Evolutionary conservation across 2,329 filamentous ascomycete species (phyloP).

Genomic region (Graphiopsis chlorocephala): DNA sequence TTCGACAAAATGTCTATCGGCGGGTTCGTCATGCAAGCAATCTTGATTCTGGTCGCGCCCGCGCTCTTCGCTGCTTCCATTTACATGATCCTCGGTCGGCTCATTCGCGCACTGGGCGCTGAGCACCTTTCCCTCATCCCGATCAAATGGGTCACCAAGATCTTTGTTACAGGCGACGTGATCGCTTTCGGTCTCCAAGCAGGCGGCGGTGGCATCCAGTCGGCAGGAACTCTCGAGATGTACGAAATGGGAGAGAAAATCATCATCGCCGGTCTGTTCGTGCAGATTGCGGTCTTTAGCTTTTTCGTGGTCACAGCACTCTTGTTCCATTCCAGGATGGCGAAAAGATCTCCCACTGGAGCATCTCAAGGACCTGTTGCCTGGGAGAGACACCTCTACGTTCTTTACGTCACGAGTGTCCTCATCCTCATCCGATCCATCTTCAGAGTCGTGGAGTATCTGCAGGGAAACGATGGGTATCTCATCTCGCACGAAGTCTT

Average conservation of each 20-base stretch:
- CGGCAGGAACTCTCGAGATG: slow-evolving; percentile 27
- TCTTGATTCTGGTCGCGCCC: slow-evolving; percentile 49
- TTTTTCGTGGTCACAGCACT: slow-evolving; percentile 52
- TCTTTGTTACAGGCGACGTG: slow-evolving; percentile 56
- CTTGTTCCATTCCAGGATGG: slow-evolving; percentile 50
- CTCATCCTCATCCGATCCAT: slow-evolving; percentile 48
- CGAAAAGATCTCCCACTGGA: neutral
- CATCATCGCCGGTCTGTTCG: slow-evolving; percentile 55
- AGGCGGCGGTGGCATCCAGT: slow-evolving; percentile 43
- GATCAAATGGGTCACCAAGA: slow-evolving; percentile 49
- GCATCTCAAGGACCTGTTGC: slow-evolving; percentile 19
- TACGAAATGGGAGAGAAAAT: slow-evolving; percentile 48
- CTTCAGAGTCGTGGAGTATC: slow-evolving; percentile 50
- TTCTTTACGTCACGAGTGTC: slow-evolving; percentile 39
- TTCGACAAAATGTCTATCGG: slow-evolving; percentile 30
- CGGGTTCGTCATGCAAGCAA: slow-evolving; percentile 44
- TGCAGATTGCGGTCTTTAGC: slow-evolving; percentile 58
- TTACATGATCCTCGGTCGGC: slow-evolving; percentile 51
- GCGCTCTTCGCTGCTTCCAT: slow-evolving; percentile 51
- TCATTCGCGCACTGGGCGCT: slow-evolving; percentile 44
- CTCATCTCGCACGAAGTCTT: slow-evolving; percentile 43
- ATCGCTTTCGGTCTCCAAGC: slow-evolving; percentile 53
- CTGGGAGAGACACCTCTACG: slow-evolving; percentile 37
- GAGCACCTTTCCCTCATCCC: slow-evolving; percentile 44
- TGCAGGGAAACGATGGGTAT: slow-evolving; percentile 42